Evolutionary conservation across 2,329 filamentous ascomycete species (phyloP).

Genomic region (Alternaria ethzedia): DNA sequence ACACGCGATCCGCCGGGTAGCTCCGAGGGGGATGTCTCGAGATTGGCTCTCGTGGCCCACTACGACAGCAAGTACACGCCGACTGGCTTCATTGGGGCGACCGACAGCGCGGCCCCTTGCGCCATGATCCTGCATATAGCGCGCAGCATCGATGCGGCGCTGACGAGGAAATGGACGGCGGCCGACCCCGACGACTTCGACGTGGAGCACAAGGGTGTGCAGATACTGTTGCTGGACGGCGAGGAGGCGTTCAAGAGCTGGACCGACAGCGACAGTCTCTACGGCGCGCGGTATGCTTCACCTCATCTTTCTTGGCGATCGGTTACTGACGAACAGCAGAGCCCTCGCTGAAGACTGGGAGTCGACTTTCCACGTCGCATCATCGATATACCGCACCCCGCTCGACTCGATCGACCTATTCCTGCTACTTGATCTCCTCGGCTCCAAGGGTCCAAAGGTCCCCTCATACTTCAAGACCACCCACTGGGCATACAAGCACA

Average conservation of each 20-base stretch:
- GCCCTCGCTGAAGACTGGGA: conserved; percentile 78
- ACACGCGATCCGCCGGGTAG: conserved; percentile 89
- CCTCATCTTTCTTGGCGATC: no score
- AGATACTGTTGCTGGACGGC: conserved; percentile 89
- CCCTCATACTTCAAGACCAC: conserved; percentile 90
- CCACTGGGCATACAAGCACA: conserved; percentile 88
- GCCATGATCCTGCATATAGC: conserved; percentile 91
- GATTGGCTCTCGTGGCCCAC: conserved; percentile 88
- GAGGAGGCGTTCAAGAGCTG: conserved; percentile 90
- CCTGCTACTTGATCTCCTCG: conserved; percentile 86
- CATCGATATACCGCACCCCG: conserved; percentile 75
- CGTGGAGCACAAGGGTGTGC: conserved; percentile 80
- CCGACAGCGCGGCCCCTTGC: conserved; percentile 91
- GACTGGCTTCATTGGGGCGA: conserved; percentile 88
- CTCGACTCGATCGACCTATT: conserved; percentile 87
- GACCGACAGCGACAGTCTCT: conserved; percentile 83
- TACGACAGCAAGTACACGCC: conserved; percentile 88
- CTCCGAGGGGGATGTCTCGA: conserved; percentile 73
- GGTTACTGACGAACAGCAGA: no score
- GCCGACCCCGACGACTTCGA: conserved; percentile 52
- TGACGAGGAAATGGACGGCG: conserved; percentile 85
- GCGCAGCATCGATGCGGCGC: conserved; percentile 76
- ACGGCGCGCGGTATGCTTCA: conserved; percentile 73
- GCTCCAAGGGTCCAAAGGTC: conserved; percentile 70
- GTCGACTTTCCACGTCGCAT: conserved; percentile 67